These are phyloP conservation scores for Aspergillus calidoustus DNA, from an alignment of 2,329 filamentous ascomycete species.

Conservation along the genomic window DNA sequence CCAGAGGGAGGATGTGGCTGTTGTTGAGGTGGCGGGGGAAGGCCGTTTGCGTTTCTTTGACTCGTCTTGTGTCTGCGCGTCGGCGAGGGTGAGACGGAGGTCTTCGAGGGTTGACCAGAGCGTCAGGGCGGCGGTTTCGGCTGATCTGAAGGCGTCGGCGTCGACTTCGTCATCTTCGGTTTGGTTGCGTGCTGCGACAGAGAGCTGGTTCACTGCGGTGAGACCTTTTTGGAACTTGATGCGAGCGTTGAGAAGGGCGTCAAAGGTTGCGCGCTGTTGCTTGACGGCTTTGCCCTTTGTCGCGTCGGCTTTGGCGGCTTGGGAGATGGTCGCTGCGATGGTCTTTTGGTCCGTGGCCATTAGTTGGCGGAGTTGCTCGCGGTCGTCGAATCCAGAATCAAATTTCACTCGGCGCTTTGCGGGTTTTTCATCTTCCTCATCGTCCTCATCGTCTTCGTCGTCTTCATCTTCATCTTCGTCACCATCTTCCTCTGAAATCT, in stretches of 20 bases:
- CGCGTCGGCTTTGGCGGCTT: constrained; percentile 75
- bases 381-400: constrained; percentile 41
- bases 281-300: constrained; percentile 87
- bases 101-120: constrained; percentile 74
- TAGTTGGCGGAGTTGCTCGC: constrained; percentile 67
- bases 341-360: constrained; percentile 71
- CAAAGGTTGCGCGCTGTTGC: constrained; percentile 81
- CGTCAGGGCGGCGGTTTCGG: constrained; percentile 82
- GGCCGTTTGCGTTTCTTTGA: constrained; percentile 54
- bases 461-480: constrained; percentile 26
- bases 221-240: constrained; percentile 94
- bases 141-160: constrained; percentile 67
- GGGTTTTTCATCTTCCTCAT: constrained; percentile 32
- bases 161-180: constrained; percentile 39
- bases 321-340: constrained; percentile 66
- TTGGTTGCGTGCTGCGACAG: constrained; percentile 48
- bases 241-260: constrained; percentile 83
- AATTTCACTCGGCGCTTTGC: constrained; percentile 28
- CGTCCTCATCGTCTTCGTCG: constrained; percentile 38
- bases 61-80: constrained; percentile 39
- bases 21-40: constrained; percentile 54
- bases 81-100: constrained; percentile 45
- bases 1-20: constrained; percentile 72
- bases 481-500: constrained; percentile 25
- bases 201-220: constrained; percentile 77